A percentile compares a stretch with the other conserved stretches of the same genome.
Evolutionary conservation across 805 yeast genomes (phyloP).

Genomic region (Starmerella floricola): DNA sequence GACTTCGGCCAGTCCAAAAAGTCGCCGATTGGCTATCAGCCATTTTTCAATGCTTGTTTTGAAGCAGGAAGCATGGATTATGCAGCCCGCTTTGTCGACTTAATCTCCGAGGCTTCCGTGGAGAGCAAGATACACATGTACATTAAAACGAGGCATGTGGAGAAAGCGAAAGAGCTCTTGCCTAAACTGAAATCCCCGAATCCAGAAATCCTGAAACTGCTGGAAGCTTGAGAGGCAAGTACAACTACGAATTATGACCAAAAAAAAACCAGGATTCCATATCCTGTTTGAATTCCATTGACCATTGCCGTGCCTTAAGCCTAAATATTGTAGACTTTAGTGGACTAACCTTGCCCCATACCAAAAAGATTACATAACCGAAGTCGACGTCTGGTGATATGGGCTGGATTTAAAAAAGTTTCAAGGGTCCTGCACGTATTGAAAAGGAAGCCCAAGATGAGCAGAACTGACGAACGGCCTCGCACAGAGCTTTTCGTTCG

Average conservation of each 20-base stretch:
- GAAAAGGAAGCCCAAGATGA: not conserved
- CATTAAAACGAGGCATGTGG: conserved; percentile 31
- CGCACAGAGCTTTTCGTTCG: conserved; percentile 56
- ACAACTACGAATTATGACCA: too few species aligned
- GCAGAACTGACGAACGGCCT: conserved; percentile 4
- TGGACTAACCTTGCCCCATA: too few species aligned
- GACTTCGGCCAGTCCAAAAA: conserved; percentile 40
- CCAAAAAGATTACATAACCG: not conserved
- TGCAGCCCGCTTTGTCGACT: conserved; percentile 47
- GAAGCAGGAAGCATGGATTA: conserved; percentile 45
- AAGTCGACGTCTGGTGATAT: too few species aligned
- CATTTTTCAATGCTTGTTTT: conserved; percentile 46
- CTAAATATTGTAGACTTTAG: too few species aligned
- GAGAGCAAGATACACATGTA: conserved; percentile 40
- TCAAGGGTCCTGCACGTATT: too few species aligned
- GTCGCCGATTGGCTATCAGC: conserved; percentile 61
- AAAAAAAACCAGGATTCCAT: too few species aligned
- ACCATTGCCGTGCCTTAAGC: too few species aligned
- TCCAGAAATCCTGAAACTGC: conserved; percentile 1
- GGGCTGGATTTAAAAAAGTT: too few species aligned
- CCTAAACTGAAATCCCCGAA: conserved; percentile 21
- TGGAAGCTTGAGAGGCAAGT: not conserved
- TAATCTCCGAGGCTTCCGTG: conserved; percentile 38
- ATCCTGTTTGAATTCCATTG: too few species aligned
- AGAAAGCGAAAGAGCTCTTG: conserved; percentile 27